These are phyloP conservation scores for Knoxdaviesia capensis DNA, from an alignment of 2,329 filamentous ascomycete species.

Conservation along the genomic window DNA sequence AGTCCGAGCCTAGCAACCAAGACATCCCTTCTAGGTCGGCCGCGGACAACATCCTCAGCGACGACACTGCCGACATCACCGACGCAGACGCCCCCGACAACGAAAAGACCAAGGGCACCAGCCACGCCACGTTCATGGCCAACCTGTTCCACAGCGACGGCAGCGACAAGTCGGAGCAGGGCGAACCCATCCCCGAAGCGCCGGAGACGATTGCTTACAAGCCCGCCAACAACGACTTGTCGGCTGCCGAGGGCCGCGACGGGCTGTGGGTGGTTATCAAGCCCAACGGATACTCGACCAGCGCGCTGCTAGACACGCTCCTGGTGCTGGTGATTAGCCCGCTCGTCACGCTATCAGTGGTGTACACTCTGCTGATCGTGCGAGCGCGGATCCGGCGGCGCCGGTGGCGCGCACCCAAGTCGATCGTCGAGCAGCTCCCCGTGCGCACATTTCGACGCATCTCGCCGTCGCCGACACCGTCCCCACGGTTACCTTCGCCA, in stretches of 20 bases:
- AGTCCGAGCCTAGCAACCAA: slow-evolving; percentile 3
- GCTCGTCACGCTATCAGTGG: slow-evolving; percentile 74
- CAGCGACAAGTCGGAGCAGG: slow-evolving; percentile 12
- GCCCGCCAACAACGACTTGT: slow-evolving; percentile 9
- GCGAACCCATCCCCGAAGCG: slow-evolving; percentile 3
- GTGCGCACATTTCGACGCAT: slow-evolving; percentile 91
- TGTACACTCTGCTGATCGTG: slow-evolving; percentile 74
- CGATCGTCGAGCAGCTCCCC: slow-evolving; percentile 81
- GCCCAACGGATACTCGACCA: slow-evolving; percentile 61
- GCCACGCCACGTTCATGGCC: slow-evolving; percentile 15
- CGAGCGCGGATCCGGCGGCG: slow-evolving; percentile 75
- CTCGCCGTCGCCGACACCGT: slow-evolving; percentile 34
- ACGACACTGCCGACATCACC: not conserved
- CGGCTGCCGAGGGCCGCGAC: slow-evolving; percentile 32
- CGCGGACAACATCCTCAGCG: not conserved
- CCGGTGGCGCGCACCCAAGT: slow-evolving; percentile 94
- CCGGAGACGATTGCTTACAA: slow-evolving; percentile 7
- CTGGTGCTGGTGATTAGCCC: slow-evolving; percentile 94
- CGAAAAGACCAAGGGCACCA: too few relatives aligned
- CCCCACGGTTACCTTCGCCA: slow-evolving; percentile 39
- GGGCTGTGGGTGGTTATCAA: slow-evolving; percentile 95
- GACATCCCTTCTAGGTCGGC: not conserved
- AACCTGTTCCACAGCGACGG: slow-evolving; percentile 24
- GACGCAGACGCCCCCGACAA: slow-evolving; percentile 9
- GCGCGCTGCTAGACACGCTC: slow-evolving; percentile 87